A percentile compares a stretch with the other conserved stretches of the same genome.
These are phyloP conservation scores for Sugiyamaella americana DNA, from an alignment of 805 yeast genomes.

Conservation along the genomic window DNA sequence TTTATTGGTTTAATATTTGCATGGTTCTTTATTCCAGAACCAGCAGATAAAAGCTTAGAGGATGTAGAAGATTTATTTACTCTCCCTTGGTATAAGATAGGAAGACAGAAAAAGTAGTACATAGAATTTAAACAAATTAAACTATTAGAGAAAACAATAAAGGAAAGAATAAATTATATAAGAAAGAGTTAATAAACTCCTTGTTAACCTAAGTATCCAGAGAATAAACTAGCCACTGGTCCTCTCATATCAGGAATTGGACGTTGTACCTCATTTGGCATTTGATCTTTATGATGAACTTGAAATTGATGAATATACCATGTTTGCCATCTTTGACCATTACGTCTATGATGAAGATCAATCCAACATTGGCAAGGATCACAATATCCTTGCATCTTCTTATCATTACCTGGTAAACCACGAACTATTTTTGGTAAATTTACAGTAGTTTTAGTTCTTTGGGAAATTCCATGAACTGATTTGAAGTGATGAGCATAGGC, in stretches of 20 bases:
- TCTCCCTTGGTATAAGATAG: slow-evolving; percentile 53
- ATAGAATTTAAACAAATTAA: not conserved
- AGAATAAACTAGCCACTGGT: not conserved
- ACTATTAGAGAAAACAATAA: not conserved
- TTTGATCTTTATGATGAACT: slow-evolving; percentile 17
- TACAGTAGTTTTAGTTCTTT: slow-evolving; percentile 14
- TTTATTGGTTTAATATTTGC: slow-evolving; percentile 40
- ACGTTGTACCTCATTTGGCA: slow-evolving; percentile 3
- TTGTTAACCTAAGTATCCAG: not conserved
- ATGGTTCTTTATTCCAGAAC: slow-evolving; percentile 48
- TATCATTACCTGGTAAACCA: slow-evolving; percentile 12
- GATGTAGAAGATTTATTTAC: slow-evolving; percentile 46
- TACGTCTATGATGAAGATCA: slow-evolving; percentile 17
- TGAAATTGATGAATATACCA: slow-evolving; percentile 21
- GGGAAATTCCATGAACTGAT: slow-evolving; percentile 37
- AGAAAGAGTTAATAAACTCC: not conserved
- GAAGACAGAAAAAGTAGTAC: slow-evolving; percentile 21
- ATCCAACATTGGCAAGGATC: slow-evolving; percentile 15
- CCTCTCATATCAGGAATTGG: not conserved
- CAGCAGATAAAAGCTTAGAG: slow-evolving; percentile 46
- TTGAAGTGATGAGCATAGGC: slow-evolving; percentile 47
- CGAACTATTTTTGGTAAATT: slow-evolving; percentile 12
- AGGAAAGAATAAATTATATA: not conserved
- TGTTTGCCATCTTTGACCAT: slow-evolving; percentile 19
- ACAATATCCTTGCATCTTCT: slow-evolving; percentile 20